Base-by-base conservation (phyloP, 257 asterid species). In the Schizonepeta tenuifolia region DNA sequence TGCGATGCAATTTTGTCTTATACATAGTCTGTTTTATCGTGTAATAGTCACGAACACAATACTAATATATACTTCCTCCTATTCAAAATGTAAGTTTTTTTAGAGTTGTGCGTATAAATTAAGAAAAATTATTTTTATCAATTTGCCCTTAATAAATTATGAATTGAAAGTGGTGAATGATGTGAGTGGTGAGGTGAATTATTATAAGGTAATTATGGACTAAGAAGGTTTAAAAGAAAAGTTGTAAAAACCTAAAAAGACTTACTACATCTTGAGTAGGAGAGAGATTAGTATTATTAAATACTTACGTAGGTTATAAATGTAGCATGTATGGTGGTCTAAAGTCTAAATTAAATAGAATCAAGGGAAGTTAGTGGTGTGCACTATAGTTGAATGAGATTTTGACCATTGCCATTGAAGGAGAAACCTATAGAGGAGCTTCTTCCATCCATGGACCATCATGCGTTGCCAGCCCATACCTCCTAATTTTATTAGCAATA, bases 381-480 rank as follows among this genome's bases (percentile, higher is more conserved):
- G 86, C 87, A 79, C 65, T 69, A 62, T 78, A 21, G 65, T 59
- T 50, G 75, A 18, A 58, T 68, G 79, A 17, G 64, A 43, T 56
- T 65, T 83, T 82, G 81, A 86, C 86, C 80, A 77, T 40, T 62
- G 79, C 62, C 69, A 63, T 65, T 77, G 66, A 66, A 66, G 46
- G 51, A 26, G 71, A 18, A 46, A 65, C 36, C 63, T 36, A 67
- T 51, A 17, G 68, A 41, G 69, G n/a, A n/a, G n/a, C n/a, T n/a
- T n/a, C 20, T 40, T 40, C 69, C 67, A 82, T 75, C 79, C 77
- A 50, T 71, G 72, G 73, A 69, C 74, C 67, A 76, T 78, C 67
- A 79, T 77, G 79, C 74, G 41, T 43, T 73, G 85, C 86, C 88
- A 75, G 46, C 86, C 84, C 86, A 69, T 71, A 64, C 84, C 78